A percentile compares a stretch with the other conserved stretches of the same genome.
phyloP scores from a whole-genome alignment of 1,284 basidiomycete genomes.

The Farysia itapuensis region DNA sequence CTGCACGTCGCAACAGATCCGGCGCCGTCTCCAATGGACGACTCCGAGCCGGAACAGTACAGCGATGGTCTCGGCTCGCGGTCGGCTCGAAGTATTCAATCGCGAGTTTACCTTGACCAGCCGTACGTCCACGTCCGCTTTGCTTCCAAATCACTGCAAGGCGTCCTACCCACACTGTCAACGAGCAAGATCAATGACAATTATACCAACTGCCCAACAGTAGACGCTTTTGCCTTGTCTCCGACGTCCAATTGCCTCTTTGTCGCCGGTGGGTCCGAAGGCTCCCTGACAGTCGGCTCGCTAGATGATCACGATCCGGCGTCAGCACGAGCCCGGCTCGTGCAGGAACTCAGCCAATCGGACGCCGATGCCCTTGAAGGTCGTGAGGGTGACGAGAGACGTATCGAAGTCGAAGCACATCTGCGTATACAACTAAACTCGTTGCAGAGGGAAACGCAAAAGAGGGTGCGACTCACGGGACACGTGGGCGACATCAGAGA shows the following conservation, averaged over 20 bases:
- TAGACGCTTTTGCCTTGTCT: slow-evolving; percentile 36
- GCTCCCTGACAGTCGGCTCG: slow-evolving; percentile 18
- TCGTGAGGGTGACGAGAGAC: slow-evolving; percentile 9
- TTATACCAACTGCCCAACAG: slow-evolving; percentile 31
- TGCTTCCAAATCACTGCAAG: slow-evolving; percentile 5
- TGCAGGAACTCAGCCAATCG: slow-evolving; percentile 10
- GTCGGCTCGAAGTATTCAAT: slow-evolving; percentile 21
- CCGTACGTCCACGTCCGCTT: slow-evolving; percentile 4
- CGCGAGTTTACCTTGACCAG: slow-evolving; percentile 13
- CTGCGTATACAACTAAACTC: slow-evolving; percentile 13
- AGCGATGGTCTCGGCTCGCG: background rate
- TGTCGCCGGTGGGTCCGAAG: slow-evolving; percentile 38
- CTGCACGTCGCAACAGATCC: slow-evolving; percentile 8
- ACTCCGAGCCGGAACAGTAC: background rate
- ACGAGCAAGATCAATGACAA: slow-evolving; percentile 36
- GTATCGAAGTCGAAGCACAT: slow-evolving; percentile 28
- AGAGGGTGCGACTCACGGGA: slow-evolving; percentile 31
- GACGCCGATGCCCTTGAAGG: background rate
- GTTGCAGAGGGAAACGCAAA: background rate
- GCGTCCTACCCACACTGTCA: slow-evolving; percentile 7
- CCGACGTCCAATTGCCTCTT: slow-evolving; percentile 22
- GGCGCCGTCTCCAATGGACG: background rate
- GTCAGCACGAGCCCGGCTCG: background rate
- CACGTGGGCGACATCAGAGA: slow-evolving; percentile 48
- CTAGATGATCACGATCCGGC: background rate